phyloP scores from a whole-genome alignment of 768 basidiomycete genomes.

The Austroboletus eburneus region DNA sequence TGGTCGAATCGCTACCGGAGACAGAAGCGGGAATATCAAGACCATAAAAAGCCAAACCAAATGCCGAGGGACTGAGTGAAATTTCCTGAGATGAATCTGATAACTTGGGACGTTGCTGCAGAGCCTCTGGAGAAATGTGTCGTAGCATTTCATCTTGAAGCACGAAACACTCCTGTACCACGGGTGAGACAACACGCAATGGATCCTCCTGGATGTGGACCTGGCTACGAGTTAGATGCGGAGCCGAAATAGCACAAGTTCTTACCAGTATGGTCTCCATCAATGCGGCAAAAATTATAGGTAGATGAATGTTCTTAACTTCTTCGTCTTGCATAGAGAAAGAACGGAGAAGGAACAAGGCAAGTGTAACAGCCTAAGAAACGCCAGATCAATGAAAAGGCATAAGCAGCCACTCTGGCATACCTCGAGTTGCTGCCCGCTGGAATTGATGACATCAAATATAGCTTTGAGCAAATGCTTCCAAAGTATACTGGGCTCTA shows the following conservation, averaged over 20 bases:
- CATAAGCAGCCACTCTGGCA: conserved; percentile 4
- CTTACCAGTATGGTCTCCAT: conserved; percentile 62
- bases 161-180: conserved; percentile 40
- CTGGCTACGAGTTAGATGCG: conserved; percentile 21
- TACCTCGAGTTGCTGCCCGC: conserved; percentile 48
- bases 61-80: conserved; percentile 43
- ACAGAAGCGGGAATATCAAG: conserved; percentile 31
- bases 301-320: conserved; percentile 72
- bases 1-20: conserved; percentile 23
- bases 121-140: conserved; percentile 45
- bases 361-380: conserved; percentile 59
- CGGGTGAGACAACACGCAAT: conserved; percentile 31
- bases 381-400: conserved; percentile 4
- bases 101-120: conserved; percentile 49
- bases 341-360: conserved; percentile 65
- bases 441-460: conserved; percentile 50
- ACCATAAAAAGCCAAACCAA: conserved; percentile 62
- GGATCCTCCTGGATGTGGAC: conserved; percentile 35
- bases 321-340: conserved; percentile 87
- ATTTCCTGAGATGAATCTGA: conserved; percentile 33
- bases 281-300: conserved; percentile 69
- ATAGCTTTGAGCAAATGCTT: conserved; percentile 59
- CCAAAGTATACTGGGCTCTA: conserved; percentile 89
- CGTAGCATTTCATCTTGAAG: conserved; percentile 52
- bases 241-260: neutral